Base-by-base conservation (phyloP, 495 filamentous ascomycete genomes). In the Podospora tetraspora region DNA sequence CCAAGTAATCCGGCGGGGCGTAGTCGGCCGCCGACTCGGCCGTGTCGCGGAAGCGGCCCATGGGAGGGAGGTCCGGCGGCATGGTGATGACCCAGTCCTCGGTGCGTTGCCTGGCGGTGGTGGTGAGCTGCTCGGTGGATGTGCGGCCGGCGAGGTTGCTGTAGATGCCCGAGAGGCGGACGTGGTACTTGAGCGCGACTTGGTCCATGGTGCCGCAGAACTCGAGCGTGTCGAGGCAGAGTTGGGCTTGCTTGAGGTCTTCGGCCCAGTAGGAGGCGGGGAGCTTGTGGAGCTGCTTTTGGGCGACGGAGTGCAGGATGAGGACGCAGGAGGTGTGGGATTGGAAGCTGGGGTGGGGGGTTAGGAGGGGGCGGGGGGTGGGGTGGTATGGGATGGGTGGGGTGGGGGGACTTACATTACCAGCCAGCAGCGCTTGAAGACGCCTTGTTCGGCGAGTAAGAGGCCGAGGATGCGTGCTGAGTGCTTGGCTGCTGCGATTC, bases 401-500 rank as follows among this genome's bases (percentile, higher is more conserved):
- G 25, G 58, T 16, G 29, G 24, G n/a, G 57, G 13, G 57, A 23
- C 74, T 67, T 66, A 78, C 75, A 77, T 79, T 19, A 77, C 72
- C n/a, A 79, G 59, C 72, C 74, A 79, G 29, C 74, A 79, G 3
- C 77, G 65, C 61, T 71, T 71, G 59, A 79, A 74, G 24, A 79
- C 68, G 12, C 74, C 72, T 3, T 67, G 63, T 29, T 79, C 72
- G 12, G 29, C 65, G 10, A 73, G 66, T 13, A 79, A 67, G 3
- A 76, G 64, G 8, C 66, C 71, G 3, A 76, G 62, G 16, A 77
- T 76, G 2, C 70, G 64, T 0, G 76, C 71, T 0, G 76, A 75
- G 57, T 73, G 64, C n/a, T 67, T 70, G 12, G 75, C 77, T 0
- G 75, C 71, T 11, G 66, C 30, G 7, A 77, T 58, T 1, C 73